Base-by-base conservation (phyloP, 805 yeast species). In the Metschnikowia aberdeeniae region DNA sequence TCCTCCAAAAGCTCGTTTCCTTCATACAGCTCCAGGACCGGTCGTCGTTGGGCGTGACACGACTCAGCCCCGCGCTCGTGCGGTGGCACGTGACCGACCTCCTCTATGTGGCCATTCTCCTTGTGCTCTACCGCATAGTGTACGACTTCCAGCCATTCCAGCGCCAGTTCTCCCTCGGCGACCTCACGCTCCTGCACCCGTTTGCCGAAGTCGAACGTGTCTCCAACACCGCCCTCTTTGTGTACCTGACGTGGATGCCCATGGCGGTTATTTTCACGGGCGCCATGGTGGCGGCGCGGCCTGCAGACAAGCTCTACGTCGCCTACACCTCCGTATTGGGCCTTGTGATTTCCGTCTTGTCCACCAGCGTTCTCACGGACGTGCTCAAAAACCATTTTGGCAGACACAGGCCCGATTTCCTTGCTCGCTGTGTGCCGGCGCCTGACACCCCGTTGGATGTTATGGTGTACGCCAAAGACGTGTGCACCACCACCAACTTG, bases 381-480 rank as follows among this genome's bases (percentile, higher is more conserved):
- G 68, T 82, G 12, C 61, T 88, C 48, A 92, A 92, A 67, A 81
- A 84, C 59, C 81, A 86, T 80, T 79, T 92, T 44, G 97, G 97
- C 4, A 77, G 97, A 59, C 87, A 84, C 50, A 74, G 99, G 48
- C 99, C 99, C 0, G 99, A 92, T 64, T 87, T 90, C 60, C 65
- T 92, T 42, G 87, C 89, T 5, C 76, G 98, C 54, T 92, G 98
- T 63, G 60, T 74, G 17, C 97, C 97, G 4, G 68, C 66, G 28
- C 63, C 65, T 1, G 82, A 69, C 40, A 75, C 90, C 0, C 83
- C 89, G 5, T 52, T 26, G 14, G 70, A 79, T 54, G 67, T 73
- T 1, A 53, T 82, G 54, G 84, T 81, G 20, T 72, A 57, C 43
- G 87, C 89, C 1, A 70, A 68, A 32, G 89, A 84, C 45, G 84